Percentiles rank a stretch among this genome's conserved stretches.
These are phyloP conservation scores for Alternaria gaisen DNA, from an alignment of 2,329 filamentous ascomycete genomes.

Conservation along the genomic window DNA sequence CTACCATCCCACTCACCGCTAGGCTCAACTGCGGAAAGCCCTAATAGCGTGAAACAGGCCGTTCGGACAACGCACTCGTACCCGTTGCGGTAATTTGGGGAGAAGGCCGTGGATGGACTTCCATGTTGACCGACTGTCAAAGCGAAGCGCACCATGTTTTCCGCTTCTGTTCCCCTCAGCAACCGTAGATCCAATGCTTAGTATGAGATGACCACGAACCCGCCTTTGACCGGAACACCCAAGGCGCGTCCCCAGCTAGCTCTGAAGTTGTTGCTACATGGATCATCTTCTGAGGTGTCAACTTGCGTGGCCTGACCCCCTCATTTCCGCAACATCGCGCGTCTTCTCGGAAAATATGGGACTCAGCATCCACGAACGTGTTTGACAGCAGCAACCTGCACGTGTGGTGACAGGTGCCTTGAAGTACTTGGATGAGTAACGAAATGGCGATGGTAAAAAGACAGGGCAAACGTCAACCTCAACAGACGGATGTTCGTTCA, in stretches of 20 bases:
- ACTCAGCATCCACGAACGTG: background rate
- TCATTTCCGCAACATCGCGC: constrained; percentile 16
- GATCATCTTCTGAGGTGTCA: constrained; percentile 7
- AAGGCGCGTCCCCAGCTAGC: constrained; percentile 1
- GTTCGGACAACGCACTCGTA: background rate
- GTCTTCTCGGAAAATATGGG: background rate
- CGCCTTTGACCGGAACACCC: background rate
- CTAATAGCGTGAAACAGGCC: constrained; percentile 3
- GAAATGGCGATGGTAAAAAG: background rate
- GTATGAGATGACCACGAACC: background rate
- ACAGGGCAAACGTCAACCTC: background rate
- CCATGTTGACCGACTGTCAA: background rate
- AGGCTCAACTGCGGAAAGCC: background rate
- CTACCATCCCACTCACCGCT: constrained; percentile 5
- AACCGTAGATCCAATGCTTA: background rate
- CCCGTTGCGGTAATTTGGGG: constrained; percentile 1
- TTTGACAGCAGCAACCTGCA: constrained; percentile 3
- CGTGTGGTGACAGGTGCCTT: constrained; percentile 4
- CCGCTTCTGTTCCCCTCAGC: background rate
- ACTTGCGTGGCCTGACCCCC: constrained; percentile 17
- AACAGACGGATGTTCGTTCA: background rate
- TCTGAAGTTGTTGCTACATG: background rate
- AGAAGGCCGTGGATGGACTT: background rate
- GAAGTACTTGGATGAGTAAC: background rate
- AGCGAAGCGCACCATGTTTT: background rate